Base-by-base conservation (phyloP, 2,329 filamentous ascomycete species). In the Aspergillus neotritici region DNA sequence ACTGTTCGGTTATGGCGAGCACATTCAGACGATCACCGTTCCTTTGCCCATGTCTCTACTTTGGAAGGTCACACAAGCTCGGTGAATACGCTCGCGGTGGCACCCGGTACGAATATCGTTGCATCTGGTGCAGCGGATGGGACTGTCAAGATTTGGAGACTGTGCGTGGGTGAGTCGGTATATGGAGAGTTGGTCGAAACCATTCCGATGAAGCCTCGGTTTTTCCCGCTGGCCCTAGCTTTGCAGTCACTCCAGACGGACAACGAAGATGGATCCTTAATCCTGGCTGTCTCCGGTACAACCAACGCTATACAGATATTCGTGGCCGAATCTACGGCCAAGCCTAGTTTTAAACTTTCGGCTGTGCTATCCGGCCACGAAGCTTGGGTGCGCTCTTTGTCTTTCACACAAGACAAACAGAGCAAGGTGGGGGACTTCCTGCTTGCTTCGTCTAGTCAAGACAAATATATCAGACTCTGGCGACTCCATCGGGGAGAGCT, bases 391-490 rank as follows among this genome's bases (percentile, higher is more conserved):
- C 78, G 91, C 37, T 91, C 88, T 11, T 73, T 98, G 10, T 83
- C 83, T 50, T 93, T 98, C 53, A 78, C 80, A 1, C 72, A 71
- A 47, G 86, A 93, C 59, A 76, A 67, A 11, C 61, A 70, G 2
- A 68, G 69, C 15, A 52, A 67, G 1, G 65, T 70, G 0, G 78
- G 79, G 40, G 90, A 96, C 61, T 63, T 94, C 4, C 68, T 97
- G 15, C 76, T 98, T 14, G 88, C 91, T 1, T 97, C 91, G 9
- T 90, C 90, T 15, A 97, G 91, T 62, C 93, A 98, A 65, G 93
- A 98, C 67, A 96, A 94, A 68, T 98, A 97, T 58, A 84, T 97
- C 46, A 85, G 93, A 32, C 77, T 98, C 30, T 98, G 93, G 93
- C 81, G 90, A 45, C 70, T 98, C 30, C 86, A 86, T 51, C 73